These are phyloP conservation scores for Echinosophora koreensis DNA, from an alignment of 306 rosid species.

Conservation along the genomic window DNA sequence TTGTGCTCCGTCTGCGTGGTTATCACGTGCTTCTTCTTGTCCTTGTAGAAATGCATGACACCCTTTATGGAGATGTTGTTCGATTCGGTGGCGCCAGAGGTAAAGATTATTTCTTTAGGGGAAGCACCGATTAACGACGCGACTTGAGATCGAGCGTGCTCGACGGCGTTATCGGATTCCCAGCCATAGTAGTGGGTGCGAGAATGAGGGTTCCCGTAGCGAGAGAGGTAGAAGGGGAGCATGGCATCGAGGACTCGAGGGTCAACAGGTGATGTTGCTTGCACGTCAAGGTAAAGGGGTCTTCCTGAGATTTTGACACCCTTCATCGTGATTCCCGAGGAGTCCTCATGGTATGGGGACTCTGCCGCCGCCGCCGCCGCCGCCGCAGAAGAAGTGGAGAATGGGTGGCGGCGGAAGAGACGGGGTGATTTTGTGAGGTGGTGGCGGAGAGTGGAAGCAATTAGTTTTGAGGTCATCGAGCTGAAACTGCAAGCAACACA, in stretches of 20 bases:
- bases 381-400: slow-evolving; percentile 38
- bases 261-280: slow-evolving; percentile 89
- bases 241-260: slow-evolving; percentile 96
- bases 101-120: slow-evolving; percentile 81
- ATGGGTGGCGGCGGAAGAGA: slow-evolving; percentile 25
- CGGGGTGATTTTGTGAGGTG: slow-evolving; percentile 32
- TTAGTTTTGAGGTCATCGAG: slow-evolving; percentile 68
- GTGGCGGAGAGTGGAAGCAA: slow-evolving; percentile 65
- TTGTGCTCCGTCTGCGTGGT: slow-evolving; percentile 98
- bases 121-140: slow-evolving; percentile 79
- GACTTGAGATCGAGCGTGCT: slow-evolving; percentile 78
- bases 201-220: slow-evolving; percentile 89
- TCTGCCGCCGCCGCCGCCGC: slow-evolving; percentile 21
- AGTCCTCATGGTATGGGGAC: slow-evolving; percentile 52
- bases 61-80: slow-evolving; percentile 88
- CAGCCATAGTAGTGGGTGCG: slow-evolving; percentile 93
- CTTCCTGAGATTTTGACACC: slow-evolving; percentile 83
- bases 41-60: slow-evolving; percentile 81
- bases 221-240: slow-evolving; percentile 77
- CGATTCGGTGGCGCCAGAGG: slow-evolving; percentile 94
- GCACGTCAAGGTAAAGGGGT: slow-evolving; percentile 89
- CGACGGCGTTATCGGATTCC: slow-evolving; percentile 96
- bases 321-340: slow-evolving; percentile 70
- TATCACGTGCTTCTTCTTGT: slow-evolving; percentile 81
- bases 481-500: not conserved